Evolutionary conservation across 2,329 filamentous ascomycete species (phyloP).

Genomic region (Pseudogymnoascus sp.): DNA sequence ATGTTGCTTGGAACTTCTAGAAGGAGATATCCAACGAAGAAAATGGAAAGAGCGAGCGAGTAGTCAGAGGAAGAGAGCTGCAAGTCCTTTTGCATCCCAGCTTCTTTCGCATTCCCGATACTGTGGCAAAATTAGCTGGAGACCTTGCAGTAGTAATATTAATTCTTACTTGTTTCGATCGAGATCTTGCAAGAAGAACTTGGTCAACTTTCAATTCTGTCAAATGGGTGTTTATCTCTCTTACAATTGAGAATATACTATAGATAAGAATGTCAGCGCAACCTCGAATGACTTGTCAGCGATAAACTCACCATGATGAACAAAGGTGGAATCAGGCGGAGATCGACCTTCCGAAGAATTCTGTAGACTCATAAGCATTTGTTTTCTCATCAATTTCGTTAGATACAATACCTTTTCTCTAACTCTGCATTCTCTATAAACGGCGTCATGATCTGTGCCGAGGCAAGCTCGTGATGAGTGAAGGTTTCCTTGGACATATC

Average conservation of each 20-base stretch:
- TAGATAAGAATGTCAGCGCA: neutral
- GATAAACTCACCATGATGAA: slow-evolving; percentile 12
- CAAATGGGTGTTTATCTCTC: neutral
- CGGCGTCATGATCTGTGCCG: neutral
- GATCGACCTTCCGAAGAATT: slow-evolving; percentile 15
- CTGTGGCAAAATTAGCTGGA: neutral
- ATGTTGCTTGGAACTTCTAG: slow-evolving; percentile 30
- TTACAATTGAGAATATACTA: slow-evolving; percentile 13
- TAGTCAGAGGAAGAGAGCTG: neutral
- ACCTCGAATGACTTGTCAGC: neutral
- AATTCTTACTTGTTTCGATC: slow-evolving; percentile 10
- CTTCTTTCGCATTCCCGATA: slow-evolving; percentile 8
- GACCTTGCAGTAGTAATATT: neutral
- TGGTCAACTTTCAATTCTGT: neutral
- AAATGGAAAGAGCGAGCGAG: slow-evolving; percentile 11
- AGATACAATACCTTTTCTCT: slow-evolving; percentile 13
- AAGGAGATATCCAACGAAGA: slow-evolving; percentile 43
- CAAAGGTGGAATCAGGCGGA: slow-evolving; percentile 15
- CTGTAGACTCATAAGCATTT: slow-evolving; percentile 10
- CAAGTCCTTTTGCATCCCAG: slow-evolving; percentile 1
- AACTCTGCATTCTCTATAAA: slow-evolving; percentile 13
- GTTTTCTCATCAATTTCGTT: neutral
- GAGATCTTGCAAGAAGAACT: neutral
- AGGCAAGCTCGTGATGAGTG: slow-evolving; percentile 4
- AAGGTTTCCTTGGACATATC: slow-evolving; percentile 3